Base-by-base conservation (phyloP, 1,284 basidiomycete genomes). In the Abortiporus biennis region DNA sequence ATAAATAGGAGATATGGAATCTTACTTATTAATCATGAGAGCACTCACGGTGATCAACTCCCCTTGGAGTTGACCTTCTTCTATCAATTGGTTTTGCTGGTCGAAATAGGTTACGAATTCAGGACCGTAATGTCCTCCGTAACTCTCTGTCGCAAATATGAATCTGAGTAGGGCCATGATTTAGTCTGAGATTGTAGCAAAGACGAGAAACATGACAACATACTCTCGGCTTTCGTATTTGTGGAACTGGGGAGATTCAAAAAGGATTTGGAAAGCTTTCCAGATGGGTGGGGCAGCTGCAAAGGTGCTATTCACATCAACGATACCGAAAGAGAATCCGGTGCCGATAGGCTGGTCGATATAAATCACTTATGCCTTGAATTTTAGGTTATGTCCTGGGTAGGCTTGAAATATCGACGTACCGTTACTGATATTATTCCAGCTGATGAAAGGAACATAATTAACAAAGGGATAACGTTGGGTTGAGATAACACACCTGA, bases 331-430 rank as follows among this genome's bases (percentile, higher is more conserved):
- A 3, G 79, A 83, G 55, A 82, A 82, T 2, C 80, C 80, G 3
- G 78, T 76, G 0, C 77, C 78, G 40, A 84, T 78, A 1, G 85
- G 85, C 57, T 88, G 84, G 56, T 86, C 84, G 39, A 87, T 78
- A 54, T 85, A 86, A 36, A 88, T 78, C 58, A 83, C 79, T 83
- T 43, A n/a, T 13, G 16, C 3, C 11, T 16, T 32, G 23, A 36
- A 13, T 4, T 16, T 25, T 11, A 22, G 22, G 41, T 21, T 13
- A 19, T 6, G 17, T 37, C 17, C 15, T 20, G 23, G 8, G 16
- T 15, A 17, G 30, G 3, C 22, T 3, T 11, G 21, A 13, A 34
- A 8, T n/a, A 19, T 3, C 24, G n/a, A 24, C 21, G n/a, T 43
- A 81, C 80, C 72, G 51, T 87, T 85, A 60, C 75, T 80, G 47